Evolutionary conservation across 2,329 filamentous ascomycete species (phyloP).

Genomic region (Hansfordia pulvinata): DNA sequence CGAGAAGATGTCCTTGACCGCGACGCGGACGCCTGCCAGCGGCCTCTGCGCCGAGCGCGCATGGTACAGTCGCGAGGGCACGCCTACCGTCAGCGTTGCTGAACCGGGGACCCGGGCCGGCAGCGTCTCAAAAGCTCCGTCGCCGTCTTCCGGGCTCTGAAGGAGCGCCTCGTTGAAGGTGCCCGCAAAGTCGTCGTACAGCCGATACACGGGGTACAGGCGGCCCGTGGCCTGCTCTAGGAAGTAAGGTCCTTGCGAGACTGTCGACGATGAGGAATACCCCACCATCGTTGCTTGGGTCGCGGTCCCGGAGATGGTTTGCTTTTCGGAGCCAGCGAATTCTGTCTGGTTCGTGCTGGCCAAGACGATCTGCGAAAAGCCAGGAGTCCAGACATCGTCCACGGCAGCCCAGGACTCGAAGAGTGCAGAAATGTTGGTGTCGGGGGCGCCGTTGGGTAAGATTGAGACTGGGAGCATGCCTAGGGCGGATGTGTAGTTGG

Average conservation of each 20-base stretch:
- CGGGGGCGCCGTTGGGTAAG: no score
- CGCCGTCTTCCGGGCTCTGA: not conserved
- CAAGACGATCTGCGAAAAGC: no score
- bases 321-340: no score
- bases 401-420: no score
- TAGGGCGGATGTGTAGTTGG: no score
- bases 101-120: not conserved
- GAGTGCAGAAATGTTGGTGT: no score
- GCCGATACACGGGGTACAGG: not conserved
- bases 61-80: conserved; percentile 45
- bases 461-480: no score
- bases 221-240: not conserved
- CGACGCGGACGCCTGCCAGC: conserved; percentile 40
- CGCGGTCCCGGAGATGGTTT: no score
- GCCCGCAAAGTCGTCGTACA: not conserved
- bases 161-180: not conserved
- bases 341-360: no score
- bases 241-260: conserved; percentile 1
- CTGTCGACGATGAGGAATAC: no score
- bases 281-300: no score
- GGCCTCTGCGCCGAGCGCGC: conserved; percentile 31
- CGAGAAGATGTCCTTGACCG: conserved; percentile 46
- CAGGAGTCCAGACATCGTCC: no score
- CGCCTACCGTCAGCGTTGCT: conserved; percentile 16
- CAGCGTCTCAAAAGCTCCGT: not conserved